Conservation (phyloP, 495 filamentous ascomycete genomes). For the Podospora pseudocomata region DNA sequence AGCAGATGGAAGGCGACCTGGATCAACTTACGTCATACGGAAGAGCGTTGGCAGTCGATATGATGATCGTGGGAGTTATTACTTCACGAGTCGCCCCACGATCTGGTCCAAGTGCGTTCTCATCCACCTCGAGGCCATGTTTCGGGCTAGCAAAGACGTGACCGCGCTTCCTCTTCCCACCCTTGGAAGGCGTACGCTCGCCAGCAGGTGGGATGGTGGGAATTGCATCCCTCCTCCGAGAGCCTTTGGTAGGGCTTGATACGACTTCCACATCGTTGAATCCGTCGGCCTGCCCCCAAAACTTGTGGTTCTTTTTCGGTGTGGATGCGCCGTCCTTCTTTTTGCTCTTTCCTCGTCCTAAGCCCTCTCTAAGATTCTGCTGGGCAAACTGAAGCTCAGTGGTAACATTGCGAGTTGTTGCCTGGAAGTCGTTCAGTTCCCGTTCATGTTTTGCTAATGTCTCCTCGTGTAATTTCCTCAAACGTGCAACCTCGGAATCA, state of each 20-base stretch:
- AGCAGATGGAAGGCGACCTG: slow-evolving; percentile 19
- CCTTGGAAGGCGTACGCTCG: slow-evolving; percentile 47
- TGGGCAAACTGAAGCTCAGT: slow-evolving; percentile 53
- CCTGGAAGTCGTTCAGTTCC: slow-evolving; percentile 42
- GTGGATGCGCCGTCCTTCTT: slow-evolving; percentile 40
- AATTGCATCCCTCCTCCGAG: slow-evolving; percentile 33
- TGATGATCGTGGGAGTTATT: neutral
- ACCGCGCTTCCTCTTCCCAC: slow-evolving; percentile 46
- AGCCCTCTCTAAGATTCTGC: slow-evolving; percentile 48
- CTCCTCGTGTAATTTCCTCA: slow-evolving; percentile 46
- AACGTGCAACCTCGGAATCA: slow-evolving; percentile 43
- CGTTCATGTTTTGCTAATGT: slow-evolving; percentile 46
- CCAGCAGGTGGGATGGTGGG: slow-evolving; percentile 35
- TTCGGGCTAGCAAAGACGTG: slow-evolving; percentile 48
- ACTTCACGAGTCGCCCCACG: neutral
- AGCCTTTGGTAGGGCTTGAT: slow-evolving; percentile 41
- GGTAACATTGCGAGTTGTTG: slow-evolving; percentile 42
- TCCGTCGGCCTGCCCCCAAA: slow-evolving; percentile 46
- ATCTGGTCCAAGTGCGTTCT: slow-evolving; percentile 13
- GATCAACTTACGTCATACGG: slow-evolving; percentile 2
- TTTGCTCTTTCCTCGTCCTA: slow-evolving; percentile 39
- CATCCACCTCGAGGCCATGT: slow-evolving; percentile 46
- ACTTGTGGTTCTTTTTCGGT: slow-evolving; percentile 47
- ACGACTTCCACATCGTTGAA: slow-evolving; percentile 53
- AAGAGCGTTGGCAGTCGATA: neutral